Evolutionary conservation across 2,329 filamentous ascomycete species (phyloP), one percentile per base, ranked within the genome.

Genomic region (Diplodia corticola): DNA sequence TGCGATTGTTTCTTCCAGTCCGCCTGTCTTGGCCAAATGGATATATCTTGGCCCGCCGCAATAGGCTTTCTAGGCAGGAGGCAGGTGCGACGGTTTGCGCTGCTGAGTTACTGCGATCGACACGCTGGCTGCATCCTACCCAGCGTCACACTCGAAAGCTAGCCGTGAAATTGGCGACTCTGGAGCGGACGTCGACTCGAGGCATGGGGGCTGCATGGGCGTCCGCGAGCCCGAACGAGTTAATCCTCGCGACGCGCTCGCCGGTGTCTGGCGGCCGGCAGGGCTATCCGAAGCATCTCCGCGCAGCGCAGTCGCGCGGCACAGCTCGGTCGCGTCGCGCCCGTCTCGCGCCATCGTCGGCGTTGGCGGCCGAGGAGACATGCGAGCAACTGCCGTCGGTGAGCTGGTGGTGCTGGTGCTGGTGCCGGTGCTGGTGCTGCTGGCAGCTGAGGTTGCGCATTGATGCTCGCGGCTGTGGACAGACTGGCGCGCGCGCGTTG

Each of bases 11-110:
- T 57, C 37, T 24, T 60, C 33, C 22, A 40, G 33, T 15, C n/a
- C 30, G 55, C 24, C 37, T 24, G 24, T 48, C 55, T 60, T 60
- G 55, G 55, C 55, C 20, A 48, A 60, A 60, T 48, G 33, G 55
- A 5, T 24, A 28, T 24, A 24, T 50, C 57, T 61, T 61, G 57
- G 57, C 57, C 57, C 5, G 44, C 24, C 26, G 9, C 5, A 15
- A 35, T 61, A 61, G 40, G 35, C n/a, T 61, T 61, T 61, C 57
- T 61, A 20, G 57, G 57, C 57, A 61, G 57, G 57, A 49, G 40
- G 26, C 28, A 49, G 44, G 57, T 40, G 57, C 57, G 44, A 61
- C 57, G 28, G 17, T 7, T 10, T 4, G 33, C 37, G 55, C 22
- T 30, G 40, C 40, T 28, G 55, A 50, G 49, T 61, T 13, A 30